Base-by-base conservation (phyloP, 371 early-diverging fungal species). In the Coemansia sp. region DNA sequence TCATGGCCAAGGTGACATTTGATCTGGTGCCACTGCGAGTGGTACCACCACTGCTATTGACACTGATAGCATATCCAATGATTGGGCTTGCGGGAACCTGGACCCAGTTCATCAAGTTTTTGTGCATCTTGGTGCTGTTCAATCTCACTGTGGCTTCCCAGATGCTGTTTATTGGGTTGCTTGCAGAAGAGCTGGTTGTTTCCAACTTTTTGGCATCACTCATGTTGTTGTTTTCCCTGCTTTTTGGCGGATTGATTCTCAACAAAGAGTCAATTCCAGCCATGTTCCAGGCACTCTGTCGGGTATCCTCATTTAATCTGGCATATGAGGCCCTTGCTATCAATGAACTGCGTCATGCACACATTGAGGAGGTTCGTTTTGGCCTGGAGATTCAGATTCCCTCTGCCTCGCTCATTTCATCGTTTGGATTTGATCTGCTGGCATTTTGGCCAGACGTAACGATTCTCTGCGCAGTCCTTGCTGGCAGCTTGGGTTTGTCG, bases 281-380 rank as follows among this genome's bases (percentile, higher is more conserved):
- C 3, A 81, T 85, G 8, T 72, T 97, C 30, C 79, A 85, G 14
- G 92, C 92, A 85, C 77, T 95, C 12, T 88, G 91, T 62, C 85
- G 90, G 54, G 56, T 92, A 3, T 90, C 91, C 0, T 89, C 93
- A 68, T 97, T 94, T 72, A 91, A 93, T 60, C 89, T 89, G 79
- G 94, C 93, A 1, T 83, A 93, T 47, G 97, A 97, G 68, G 92
- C 94, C 0, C 74, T 94, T 54, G 80, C 92, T 3, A 93, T 93
- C 48, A 95, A 94, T 66, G 95, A 94, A 72, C 78, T 94, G 55
- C 77, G 86, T 0, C 86, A 88, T 36, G 65, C 94, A 7, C 89
- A 87, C 56, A 77, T 97, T 40, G 82, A 84, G 10, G 94, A 94
- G 54, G 86, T 88, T 52, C 83, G 92, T 43, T 89, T 85, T 70